A percentile compares a stretch with the other conserved stretches of the same genome.
Conservation (phyloP, 208 protist species). For the Leishmania martiniquensis region DNA sequence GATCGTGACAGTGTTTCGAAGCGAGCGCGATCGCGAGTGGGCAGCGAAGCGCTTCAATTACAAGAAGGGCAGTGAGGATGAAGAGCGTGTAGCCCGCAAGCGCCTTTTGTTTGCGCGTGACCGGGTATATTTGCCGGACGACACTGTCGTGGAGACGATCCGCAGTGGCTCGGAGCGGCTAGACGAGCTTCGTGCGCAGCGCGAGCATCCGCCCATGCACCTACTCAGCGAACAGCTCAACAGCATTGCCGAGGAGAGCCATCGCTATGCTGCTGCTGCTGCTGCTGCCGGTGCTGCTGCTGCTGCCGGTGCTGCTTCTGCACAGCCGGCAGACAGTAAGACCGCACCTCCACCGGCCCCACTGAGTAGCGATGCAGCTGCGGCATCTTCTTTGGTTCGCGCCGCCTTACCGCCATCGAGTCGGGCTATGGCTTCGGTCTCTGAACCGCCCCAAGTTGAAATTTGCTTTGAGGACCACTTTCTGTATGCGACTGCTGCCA, state of each 20-base stretch:
- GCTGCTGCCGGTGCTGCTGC: neutral
- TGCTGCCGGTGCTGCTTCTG: neutral
- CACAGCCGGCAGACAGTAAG: neutral
- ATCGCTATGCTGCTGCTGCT: neutral
- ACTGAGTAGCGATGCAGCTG: neutral
- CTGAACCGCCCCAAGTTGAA: constrained; percentile 20
- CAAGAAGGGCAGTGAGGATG: constrained; percentile 39
- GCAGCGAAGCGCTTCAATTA: constrained; percentile 29
- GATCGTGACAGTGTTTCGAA: constrained; percentile 12
- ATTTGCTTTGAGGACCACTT: constrained; percentile 51
- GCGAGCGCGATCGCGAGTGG: constrained; percentile 35
- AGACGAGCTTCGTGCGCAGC: constrained; percentile 32
- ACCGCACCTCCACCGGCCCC: neutral
- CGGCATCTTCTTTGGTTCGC: neutral
- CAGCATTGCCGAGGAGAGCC: constrained; percentile 28
- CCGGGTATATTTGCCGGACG: constrained; percentile 31
- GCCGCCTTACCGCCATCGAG: neutral
- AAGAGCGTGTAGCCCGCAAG: constrained; percentile 42
- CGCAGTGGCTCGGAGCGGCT: constrained; percentile 32
- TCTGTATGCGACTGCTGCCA: constrained; percentile 47
- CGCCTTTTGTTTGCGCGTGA: constrained; percentile 65
- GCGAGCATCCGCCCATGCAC: constrained; percentile 59
- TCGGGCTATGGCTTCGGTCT: neutral
- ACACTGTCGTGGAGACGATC: constrained; percentile 41
- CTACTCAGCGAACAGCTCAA: constrained; percentile 55